Percentiles rank a stretch among this genome's conserved stretches.
phyloP scores from a whole-genome alignment of 1,284 basidiomycete species.

The Apiotrichum brassicae region DNA sequence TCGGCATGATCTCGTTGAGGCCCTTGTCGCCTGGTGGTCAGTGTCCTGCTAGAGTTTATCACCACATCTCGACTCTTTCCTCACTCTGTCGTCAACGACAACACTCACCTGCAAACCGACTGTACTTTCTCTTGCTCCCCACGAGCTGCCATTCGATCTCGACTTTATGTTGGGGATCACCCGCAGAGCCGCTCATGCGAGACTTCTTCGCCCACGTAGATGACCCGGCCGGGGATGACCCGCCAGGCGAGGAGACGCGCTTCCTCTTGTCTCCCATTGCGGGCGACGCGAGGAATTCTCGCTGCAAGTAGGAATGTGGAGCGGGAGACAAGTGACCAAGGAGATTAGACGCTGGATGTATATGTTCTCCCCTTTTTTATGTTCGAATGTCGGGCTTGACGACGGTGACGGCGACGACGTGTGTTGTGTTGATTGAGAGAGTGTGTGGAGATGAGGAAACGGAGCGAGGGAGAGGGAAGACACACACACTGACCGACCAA shows the following conservation, averaged over 20 bases:
- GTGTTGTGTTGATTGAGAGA: too few relatives aligned
- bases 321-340: background rate
- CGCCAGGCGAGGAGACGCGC: constrained; percentile 8
- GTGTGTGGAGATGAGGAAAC: too few relatives aligned
- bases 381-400: too few relatives aligned
- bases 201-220: constrained; percentile 4
- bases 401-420: too few relatives aligned
- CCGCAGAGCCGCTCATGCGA: too few relatives aligned
- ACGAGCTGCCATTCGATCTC: constrained; percentile 14
- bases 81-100: background rate
- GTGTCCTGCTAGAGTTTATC: background rate
- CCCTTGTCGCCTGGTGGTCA: constrained; percentile 6
- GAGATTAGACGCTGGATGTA: too few relatives aligned
- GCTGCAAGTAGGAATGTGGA: too few relatives aligned
- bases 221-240: background rate
- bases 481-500: too few relatives aligned
- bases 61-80: too few relatives aligned
- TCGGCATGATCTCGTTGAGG: constrained; percentile 10
- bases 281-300: too few relatives aligned
- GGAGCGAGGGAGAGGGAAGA: too few relatives aligned
- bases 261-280: constrained; percentile 12
- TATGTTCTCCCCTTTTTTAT: too few relatives aligned
- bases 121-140: constrained; percentile 8
- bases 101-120: constrained; percentile 8
- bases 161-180: background rate